Conservation (phyloP, 192 early-diverging fungal species). For the Entomortierella beljakovae region DNA sequence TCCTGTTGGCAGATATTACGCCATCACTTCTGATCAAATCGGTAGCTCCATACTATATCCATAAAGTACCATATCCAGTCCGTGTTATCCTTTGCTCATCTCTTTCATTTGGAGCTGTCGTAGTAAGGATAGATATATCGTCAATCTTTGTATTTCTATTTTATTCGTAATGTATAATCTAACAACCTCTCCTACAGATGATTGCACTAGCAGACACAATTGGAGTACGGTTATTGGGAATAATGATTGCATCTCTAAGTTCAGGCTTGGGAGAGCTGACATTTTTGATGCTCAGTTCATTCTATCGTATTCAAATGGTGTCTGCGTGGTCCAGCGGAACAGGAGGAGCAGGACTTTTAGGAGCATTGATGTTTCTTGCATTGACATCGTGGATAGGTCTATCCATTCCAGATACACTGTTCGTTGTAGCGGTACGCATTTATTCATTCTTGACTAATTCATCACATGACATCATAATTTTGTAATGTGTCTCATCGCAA, state of each 20-base stretch:
- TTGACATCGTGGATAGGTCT: constrained; percentile 54
- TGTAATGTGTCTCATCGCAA: background rate
- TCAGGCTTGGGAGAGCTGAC: constrained; percentile 58
- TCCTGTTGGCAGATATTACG: constrained; percentile 56
- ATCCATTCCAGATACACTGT: constrained; percentile 32
- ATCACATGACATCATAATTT: background rate
- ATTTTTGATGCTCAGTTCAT: constrained; percentile 59
- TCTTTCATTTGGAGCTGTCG: constrained; percentile 36
- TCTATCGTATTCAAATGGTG: constrained; percentile 49
- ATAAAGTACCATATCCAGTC: constrained; percentile 20
- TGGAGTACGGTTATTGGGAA: constrained; percentile 24
- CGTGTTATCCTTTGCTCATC: constrained; percentile 25
- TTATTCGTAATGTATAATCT: background rate
- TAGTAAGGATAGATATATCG: constrained; percentile 7
- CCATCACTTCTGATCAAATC: constrained; percentile 57
- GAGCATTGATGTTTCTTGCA: constrained; percentile 51
- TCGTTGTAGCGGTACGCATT: constrained; percentile 35
- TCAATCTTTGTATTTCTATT: background rate
- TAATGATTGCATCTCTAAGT: constrained; percentile 56
- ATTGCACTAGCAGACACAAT: constrained; percentile 38
- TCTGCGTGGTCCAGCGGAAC: constrained; percentile 60
- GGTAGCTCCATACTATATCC: constrained; percentile 57
- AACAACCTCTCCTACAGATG: constrained; percentile 28
- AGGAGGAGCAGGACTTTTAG: constrained; percentile 55
- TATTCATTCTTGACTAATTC: background rate